A percentile compares a stretch with the other conserved stretches of the same genome.
Conservation (phyloP, 257 asterid species). For the Buddleja alternifolia region DNA sequence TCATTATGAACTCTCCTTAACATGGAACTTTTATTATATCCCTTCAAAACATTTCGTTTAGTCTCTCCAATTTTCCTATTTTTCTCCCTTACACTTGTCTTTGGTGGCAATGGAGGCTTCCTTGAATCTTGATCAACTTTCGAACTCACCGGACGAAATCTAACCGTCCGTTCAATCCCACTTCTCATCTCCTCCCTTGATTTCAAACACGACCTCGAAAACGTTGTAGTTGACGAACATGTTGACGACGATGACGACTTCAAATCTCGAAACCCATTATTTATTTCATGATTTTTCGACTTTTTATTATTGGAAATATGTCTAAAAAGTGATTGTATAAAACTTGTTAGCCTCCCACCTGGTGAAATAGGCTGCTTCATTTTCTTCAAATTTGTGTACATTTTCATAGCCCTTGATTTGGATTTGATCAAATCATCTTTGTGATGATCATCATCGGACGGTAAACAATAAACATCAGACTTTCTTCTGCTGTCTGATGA, state of each 20-base stretch:
- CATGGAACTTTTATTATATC: slow-evolving; percentile 16
- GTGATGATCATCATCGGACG: slow-evolving; percentile 26
- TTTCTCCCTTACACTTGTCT: slow-evolving; percentile 17
- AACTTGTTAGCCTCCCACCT: slow-evolving; percentile 53
- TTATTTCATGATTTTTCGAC: slow-evolving; percentile 7
- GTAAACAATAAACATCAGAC: slow-evolving; percentile 37
- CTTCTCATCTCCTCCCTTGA: slow-evolving; percentile 33
- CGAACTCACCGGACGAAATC: slow-evolving; percentile 51
- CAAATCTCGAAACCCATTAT: slow-evolving; percentile 21
- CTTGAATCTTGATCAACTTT: slow-evolving; percentile 47
- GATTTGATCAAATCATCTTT: slow-evolving; percentile 40
- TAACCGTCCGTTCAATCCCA: slow-evolving; percentile 43
- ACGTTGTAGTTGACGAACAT: slow-evolving; percentile 31
- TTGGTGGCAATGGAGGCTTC: slow-evolving; percentile 46
- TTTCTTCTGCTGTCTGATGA: slow-evolving; percentile 45
- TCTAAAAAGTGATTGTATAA: slow-evolving; percentile 54
- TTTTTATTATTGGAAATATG: slow-evolving; percentile 40
- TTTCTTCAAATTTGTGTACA: slow-evolving; percentile 55
- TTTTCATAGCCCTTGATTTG: slow-evolving; percentile 50
- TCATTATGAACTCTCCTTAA: neutral
- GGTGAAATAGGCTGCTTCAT: slow-evolving; percentile 70
- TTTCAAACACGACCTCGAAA: slow-evolving; percentile 51
- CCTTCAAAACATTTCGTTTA: slow-evolving; percentile 13
- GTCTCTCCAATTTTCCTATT: slow-evolving; percentile 31
- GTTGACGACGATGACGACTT: neutral